Conservation (phyloP, 163 green algal genomes). For the Volvox carteri region DNA sequence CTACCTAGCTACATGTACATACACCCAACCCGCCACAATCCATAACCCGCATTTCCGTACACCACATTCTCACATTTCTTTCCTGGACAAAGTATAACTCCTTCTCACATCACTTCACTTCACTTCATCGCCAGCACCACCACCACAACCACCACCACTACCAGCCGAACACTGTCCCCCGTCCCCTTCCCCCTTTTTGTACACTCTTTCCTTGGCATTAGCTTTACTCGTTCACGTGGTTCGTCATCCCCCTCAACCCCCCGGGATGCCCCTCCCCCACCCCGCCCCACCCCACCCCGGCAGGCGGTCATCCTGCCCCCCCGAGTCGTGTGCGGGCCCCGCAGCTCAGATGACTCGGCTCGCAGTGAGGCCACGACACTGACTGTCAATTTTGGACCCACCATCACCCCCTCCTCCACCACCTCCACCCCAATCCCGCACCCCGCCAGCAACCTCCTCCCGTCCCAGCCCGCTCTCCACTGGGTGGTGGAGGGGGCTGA, state of each 20-base stretch:
- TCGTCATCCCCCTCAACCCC: background rate
- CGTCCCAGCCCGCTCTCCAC: conserved; percentile 60
- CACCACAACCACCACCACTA: too few relatives aligned
- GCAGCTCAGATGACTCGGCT: conserved; percentile 59
- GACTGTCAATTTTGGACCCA: background rate
- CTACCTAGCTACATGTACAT: too few relatives aligned
- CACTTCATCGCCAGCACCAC: too few relatives aligned
- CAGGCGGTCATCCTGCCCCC: conserved; percentile 64
- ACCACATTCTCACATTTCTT: too few relatives aligned
- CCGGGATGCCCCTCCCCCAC: background rate
- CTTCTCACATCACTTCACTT: too few relatives aligned
- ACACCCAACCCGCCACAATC: too few relatives aligned
- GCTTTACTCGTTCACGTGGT: background rate
- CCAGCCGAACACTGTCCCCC: too few relatives aligned
- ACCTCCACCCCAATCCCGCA: background rate
- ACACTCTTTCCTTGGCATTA: background rate
- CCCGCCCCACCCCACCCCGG: background rate
- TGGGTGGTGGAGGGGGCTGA: conserved; percentile 69
- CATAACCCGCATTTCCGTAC: too few relatives aligned
- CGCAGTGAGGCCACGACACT: background rate
- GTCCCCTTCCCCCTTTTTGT: background rate
- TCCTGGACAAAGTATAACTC: too few relatives aligned
- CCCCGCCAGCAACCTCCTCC: too few relatives aligned
- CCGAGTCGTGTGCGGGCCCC: conserved; percentile 52
- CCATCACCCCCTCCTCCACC: background rate